A percentile compares a stretch with the other conserved stretches of the same genome.
phyloP scores from a whole-genome alignment of 176 grass and related monocot species.

The Carex littledalei region DNA sequence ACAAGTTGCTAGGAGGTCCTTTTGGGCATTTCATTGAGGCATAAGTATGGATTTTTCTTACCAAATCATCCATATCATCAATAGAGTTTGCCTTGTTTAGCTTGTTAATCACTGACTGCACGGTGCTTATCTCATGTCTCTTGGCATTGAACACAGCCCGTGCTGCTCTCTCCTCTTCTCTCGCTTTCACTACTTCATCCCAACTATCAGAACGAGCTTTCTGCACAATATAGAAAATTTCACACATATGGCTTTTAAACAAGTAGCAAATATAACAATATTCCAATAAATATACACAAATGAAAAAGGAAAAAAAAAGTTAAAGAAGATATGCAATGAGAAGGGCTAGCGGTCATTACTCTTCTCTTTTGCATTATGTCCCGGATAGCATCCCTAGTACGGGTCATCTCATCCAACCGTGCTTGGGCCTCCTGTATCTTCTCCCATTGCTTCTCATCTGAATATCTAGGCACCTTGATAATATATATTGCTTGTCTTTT shows the following conservation, averaged over 20 bases:
- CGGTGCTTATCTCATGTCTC: constrained; percentile 49
- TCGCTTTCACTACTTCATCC: constrained; percentile 46
- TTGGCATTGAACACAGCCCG: constrained; percentile 58
- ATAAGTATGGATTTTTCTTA: constrained; percentile 29
- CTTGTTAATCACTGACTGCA: constrained; percentile 61
- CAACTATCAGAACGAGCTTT: constrained; percentile 33
- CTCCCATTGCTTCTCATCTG: constrained; percentile 52
- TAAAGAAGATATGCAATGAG: constrained; percentile 10
- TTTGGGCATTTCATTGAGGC: not conserved
- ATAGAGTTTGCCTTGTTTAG: constrained; percentile 78
- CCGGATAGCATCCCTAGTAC: constrained; percentile 63
- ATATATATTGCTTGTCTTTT: constrained; percentile 31
- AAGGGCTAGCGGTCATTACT: constrained; percentile 34
- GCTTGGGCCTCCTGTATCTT: constrained; percentile 51
- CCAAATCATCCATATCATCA: constrained; percentile 87
- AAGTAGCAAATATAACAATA: not conserved
- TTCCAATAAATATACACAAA: constrained; percentile 2
- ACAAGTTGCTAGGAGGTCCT: not conserved
- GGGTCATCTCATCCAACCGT: constrained; percentile 58
- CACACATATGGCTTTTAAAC: not conserved
- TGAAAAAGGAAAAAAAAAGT: not conserved
- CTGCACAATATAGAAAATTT: constrained; percentile 35
- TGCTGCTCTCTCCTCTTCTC: constrained; percentile 50
- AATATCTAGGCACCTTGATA: constrained; percentile 59
- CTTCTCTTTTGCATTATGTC: constrained; percentile 52